Evolutionary conservation across 1,284 basidiomycete species (phyloP), one percentile per base, ranked within the genome.

Genomic region (Cryptococcus wingfieldii): DNA sequence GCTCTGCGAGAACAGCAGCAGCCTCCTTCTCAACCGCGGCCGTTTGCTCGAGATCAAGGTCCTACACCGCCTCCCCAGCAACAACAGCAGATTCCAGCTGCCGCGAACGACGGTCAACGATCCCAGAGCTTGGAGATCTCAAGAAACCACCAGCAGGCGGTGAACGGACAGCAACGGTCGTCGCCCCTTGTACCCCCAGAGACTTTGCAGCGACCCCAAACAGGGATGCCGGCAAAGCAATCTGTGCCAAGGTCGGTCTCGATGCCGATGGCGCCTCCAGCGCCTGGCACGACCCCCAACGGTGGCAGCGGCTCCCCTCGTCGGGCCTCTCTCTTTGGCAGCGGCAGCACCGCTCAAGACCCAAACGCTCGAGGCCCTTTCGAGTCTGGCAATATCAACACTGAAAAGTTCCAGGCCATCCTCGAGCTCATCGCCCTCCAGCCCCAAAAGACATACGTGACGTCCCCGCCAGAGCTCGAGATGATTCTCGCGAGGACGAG

Each of bases 381-480:
- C 37, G 25, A 49, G 19, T 12, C 6, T 6, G 47, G 43, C 43
- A 31, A 6, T 25, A 18, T 55, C 27, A 9, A 47, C 31, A 50
- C 27, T 41, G 53, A 49, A 43, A 53, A 62, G 23, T 74, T 77
- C 46, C 65, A 69, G 27, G 55, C 59, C n/a, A 67, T 77, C 31
- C 67, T 77, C 50, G 74, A 78, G 47, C 62, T 77, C 34, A 76
- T 77, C 45, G 65, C 63, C 1, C 50, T 63, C 38, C 77, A 78
- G 59, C 70, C 73, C n/a, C 66, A 69, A 50, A 77, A 78, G 67
- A 70, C 75, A 12, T 78, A 78, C 61, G 72, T 70, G n/a, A 69
- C 76, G 1, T 71, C 69, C 53, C 77, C 77, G 12, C 77, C 77
- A 8, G 75, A 77, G 50, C 57, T 78, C 38, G 75, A 77, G 62